Percentiles rank a stretch among this genome's conserved stretches.
These are phyloP conservation scores for Podosphaera leucotricha DNA, from an alignment of 2,329 filamentous ascomycete species.

Conservation along the genomic window DNA sequence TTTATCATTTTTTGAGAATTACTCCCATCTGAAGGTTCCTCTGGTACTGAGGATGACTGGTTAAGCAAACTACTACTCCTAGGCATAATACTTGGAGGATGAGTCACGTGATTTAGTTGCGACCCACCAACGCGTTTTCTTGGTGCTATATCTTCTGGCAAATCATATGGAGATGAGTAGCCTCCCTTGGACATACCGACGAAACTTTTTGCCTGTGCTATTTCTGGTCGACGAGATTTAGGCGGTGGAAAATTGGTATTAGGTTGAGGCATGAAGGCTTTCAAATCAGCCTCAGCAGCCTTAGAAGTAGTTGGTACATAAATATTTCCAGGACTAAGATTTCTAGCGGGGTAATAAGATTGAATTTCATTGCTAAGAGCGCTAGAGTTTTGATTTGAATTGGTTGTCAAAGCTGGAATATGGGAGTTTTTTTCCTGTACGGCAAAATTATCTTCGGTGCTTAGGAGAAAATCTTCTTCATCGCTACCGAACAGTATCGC, in stretches of 20 bases:
- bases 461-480: constrained; percentile 65
- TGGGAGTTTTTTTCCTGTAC: constrained; percentile 9
- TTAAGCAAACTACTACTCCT: constrained; percentile 12
- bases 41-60: constrained; percentile 4
- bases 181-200: constrained; percentile 75
- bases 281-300: neutral
- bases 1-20: neutral
- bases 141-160: constrained; percentile 66
- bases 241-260: constrained; percentile 6
- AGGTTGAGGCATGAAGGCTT: constrained; percentile 8
- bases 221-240: constrained; percentile 19
- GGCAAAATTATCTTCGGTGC: constrained; percentile 10
- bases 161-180: constrained; percentile 83
- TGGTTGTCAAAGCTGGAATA: constrained; percentile 10
- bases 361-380: constrained; percentile 5
- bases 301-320: constrained; percentile 9
- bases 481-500: constrained; percentile 56
- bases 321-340: neutral
- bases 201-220: constrained; percentile 54
- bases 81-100: constrained; percentile 6
- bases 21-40: constrained; percentile 1
- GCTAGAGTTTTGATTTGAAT: constrained; percentile 15
- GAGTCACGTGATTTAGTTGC: constrained; percentile 8
- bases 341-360: neutral
- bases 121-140: constrained; percentile 39